phyloP scores from a whole-genome alignment of 1,139 yeast genomes.

The Meyerozyma athensensis region DNA sequence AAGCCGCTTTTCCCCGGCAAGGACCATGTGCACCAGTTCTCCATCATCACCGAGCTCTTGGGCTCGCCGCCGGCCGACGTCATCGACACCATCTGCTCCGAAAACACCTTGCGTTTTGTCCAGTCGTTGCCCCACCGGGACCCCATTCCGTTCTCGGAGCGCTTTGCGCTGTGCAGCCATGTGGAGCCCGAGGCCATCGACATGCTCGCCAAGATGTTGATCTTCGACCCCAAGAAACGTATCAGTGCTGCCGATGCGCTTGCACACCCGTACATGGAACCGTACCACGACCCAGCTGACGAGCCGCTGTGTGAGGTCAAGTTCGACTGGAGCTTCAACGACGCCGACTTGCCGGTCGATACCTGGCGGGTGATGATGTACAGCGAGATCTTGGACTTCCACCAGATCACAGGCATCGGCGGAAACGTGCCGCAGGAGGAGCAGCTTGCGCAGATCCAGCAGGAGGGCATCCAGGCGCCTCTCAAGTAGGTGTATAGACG shows the following conservation, averaged over 20 bases:
- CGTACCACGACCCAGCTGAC: conserved; percentile 97
- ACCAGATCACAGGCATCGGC: conserved; percentile 56
- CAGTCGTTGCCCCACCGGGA: conserved; percentile 91
- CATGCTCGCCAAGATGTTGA: conserved; percentile 80
- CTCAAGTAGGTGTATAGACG: conserved; percentile 5
- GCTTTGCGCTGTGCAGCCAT: conserved; percentile 62
- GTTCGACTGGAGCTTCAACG: conserved; percentile 98
- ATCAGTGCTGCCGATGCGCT: conserved; percentile 89
- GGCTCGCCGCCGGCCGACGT: conserved; percentile 98
- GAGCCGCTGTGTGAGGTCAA: conserved; percentile 92
- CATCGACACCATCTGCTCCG: conserved; percentile 92
- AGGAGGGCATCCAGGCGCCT: conserved; percentile 28
- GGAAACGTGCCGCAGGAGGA: conserved; percentile 18
- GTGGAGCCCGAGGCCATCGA: conserved; percentile 93
- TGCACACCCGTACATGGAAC: conserved; percentile 87
- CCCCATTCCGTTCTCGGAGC: conserved; percentile 78
- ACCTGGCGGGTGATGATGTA: conserved; percentile 99
- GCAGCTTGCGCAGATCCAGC: conserved; percentile 27
- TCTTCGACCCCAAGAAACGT: conserved; percentile 91
- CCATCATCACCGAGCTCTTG: conserved; percentile 89
- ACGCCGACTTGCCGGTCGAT: conserved; percentile 95
- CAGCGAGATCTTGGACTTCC: conserved; percentile 93
- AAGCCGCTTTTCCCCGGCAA: conserved; percentile 97
- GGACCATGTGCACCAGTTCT: conserved; percentile 97
- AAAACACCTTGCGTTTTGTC: conserved; percentile 90